Evolutionary conservation across 495 filamentous ascomycete genomes (phyloP).

Genomic region (Evansstolkia leycettana): DNA sequence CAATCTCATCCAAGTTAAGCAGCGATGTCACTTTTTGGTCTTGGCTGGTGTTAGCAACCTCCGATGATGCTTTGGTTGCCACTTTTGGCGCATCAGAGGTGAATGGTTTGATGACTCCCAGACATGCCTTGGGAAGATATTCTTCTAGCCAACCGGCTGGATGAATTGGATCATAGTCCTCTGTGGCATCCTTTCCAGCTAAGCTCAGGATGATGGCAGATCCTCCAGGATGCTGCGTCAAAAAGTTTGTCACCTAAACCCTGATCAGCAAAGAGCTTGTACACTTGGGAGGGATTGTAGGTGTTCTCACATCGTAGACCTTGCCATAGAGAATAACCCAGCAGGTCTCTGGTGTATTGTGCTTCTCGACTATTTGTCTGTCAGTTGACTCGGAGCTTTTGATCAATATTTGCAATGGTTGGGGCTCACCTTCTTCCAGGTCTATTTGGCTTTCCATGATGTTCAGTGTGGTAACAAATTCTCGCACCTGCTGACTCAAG

Average conservation of each 20-base stretch:
- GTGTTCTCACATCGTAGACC: slow-evolving; percentile 70
- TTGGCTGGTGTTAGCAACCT: slow-evolving; percentile 21
- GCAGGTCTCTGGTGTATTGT: slow-evolving; percentile 70
- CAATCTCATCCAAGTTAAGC: slow-evolving; percentile 67
- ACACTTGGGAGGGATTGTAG: not conserved
- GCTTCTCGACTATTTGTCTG: slow-evolving; percentile 73
- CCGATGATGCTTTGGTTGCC: slow-evolving; percentile 49
- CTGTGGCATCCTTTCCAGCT: slow-evolving; percentile 77
- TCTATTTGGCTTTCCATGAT: too few species aligned
- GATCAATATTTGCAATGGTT: too few species aligned
- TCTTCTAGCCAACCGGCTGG: slow-evolving; percentile 77
- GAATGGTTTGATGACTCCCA: slow-evolving; percentile 67
- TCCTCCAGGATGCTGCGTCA: slow-evolving; percentile 74
- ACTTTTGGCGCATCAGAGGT: too few species aligned
- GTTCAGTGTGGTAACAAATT: too few species aligned
- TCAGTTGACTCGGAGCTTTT: too few species aligned
- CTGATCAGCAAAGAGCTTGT: too few species aligned
- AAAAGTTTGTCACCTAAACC: slow-evolving; percentile 63
- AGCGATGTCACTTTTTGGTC: slow-evolving; percentile 36
- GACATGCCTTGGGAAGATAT: slow-evolving; percentile 59
- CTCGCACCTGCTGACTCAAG: too few species aligned
- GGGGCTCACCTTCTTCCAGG: too few species aligned
- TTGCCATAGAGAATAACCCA: slow-evolving; percentile 84
- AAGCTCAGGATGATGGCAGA: slow-evolving; percentile 75
- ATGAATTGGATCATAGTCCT: slow-evolving; percentile 87